Conservation (phyloP, 116 monocot species). For the Cymodocea nodosa region DNA sequence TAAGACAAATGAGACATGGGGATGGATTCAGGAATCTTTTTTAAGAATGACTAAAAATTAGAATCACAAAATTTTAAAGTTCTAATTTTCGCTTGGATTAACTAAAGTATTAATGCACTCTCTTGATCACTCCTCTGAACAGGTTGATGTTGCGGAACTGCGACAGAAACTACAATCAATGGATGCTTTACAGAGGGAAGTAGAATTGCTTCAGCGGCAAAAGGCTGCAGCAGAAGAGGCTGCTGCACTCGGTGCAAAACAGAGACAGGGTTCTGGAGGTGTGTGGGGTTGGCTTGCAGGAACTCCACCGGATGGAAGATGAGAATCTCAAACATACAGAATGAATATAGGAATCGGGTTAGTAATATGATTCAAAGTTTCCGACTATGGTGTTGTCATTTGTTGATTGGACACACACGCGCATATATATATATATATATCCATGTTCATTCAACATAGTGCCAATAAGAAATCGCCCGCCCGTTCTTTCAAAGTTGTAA, state of each 20-base stretch:
- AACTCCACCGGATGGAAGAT: slow-evolving; percentile 31
- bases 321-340: background rate
- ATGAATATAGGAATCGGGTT: background rate
- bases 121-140: background rate
- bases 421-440: background rate
- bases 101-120: background rate
- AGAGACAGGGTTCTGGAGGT: slow-evolving; percentile 67
- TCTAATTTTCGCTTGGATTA: too few relatives aligned
- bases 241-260: slow-evolving; percentile 35
- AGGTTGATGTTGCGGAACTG: slow-evolving; percentile 91
- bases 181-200: slow-evolving; percentile 77
- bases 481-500: background rate
- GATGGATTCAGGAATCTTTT: too few relatives aligned
- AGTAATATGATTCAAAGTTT: background rate
- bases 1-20: too few relatives aligned
- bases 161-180: slow-evolving; percentile 83
- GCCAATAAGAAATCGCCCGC: slow-evolving; percentile 3
- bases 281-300: slow-evolving; percentile 99
- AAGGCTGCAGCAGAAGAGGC: slow-evolving; percentile 82
- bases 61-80: too few relatives aligned
- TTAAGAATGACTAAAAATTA: too few relatives aligned
- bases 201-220: slow-evolving; percentile 75
- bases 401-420: background rate
- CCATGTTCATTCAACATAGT: slow-evolving; percentile 3
- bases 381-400: background rate